Evolutionary conservation across 345 rosid genomes (phyloP).

Genomic region (Diplotaxis tenuifolia): DNA sequence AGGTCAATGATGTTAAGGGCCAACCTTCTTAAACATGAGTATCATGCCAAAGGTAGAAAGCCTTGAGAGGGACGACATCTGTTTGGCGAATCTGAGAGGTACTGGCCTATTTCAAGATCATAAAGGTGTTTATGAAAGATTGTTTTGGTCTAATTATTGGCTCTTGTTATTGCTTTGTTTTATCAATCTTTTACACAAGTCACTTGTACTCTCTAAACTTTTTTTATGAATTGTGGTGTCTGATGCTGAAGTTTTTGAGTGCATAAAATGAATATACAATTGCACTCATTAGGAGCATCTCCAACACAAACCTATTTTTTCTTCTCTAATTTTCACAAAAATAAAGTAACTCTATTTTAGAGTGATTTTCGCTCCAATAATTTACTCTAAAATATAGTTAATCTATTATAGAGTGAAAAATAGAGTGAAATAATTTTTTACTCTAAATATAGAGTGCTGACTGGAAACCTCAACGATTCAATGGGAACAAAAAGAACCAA

Average conservation of each 20-base stretch:
- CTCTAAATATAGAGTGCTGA: too few relatives aligned
- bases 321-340: too few relatives aligned
- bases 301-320: too few relatives aligned
- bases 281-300: too few relatives aligned
- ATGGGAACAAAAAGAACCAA: too few relatives aligned
- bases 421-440: too few relatives aligned
- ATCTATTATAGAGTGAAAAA: too few relatives aligned
- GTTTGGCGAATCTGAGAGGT: constrained; percentile 13
- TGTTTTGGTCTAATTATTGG: constrained; percentile 9
- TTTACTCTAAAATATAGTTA: too few relatives aligned
- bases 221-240: not conserved
- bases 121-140: not conserved
- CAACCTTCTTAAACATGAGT: constrained; percentile 81
- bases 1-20: constrained; percentile 86
- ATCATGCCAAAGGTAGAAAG: constrained; percentile 65
- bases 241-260: not conserved
- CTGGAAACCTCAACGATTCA: too few relatives aligned
- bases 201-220: too few relatives aligned
- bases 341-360: too few relatives aligned
- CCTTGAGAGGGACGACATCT: constrained; percentile 38
- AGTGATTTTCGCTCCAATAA: too few relatives aligned
- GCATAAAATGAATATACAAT: constrained; percentile 12
- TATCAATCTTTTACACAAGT: not conserved
- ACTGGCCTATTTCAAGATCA: not conserved
- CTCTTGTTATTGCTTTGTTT: constrained; percentile 2